Evolutionary conservation across 805 yeast genomes (phyloP).

Genomic region (Ogataea paradorogensis): DNA sequence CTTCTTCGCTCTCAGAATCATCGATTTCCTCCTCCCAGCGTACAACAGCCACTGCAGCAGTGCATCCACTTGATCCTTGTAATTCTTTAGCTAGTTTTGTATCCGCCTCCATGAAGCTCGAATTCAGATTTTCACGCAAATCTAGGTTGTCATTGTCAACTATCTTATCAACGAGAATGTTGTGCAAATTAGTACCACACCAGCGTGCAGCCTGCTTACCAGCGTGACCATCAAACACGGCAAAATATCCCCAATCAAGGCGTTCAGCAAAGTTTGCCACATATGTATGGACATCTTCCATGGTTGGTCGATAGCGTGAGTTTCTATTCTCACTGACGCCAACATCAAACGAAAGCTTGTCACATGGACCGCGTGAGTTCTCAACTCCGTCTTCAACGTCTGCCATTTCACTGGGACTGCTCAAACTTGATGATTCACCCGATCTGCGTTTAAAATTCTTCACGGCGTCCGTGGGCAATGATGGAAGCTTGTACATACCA

Average conservation of each 20-base stretch:
- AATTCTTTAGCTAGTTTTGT: conserved; percentile 55
- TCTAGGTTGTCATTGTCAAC: conserved; percentile 45
- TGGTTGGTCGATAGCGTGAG: conserved; percentile 71
- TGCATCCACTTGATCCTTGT: conserved; percentile 81
- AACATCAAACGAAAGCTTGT: conserved; percentile 67
- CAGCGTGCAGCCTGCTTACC: conserved; percentile 90
- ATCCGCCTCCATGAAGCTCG: conserved; percentile 76
- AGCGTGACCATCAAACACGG: conserved; percentile 96
- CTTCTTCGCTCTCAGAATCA: conserved; percentile 3
- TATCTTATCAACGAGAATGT: conserved; percentile 58
- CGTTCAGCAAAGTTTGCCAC: conserved; percentile 91
- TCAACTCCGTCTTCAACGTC: conserved; percentile 1
- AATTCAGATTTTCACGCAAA: conserved; percentile 63
- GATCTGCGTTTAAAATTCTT: conserved; percentile 25
- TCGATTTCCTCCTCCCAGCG: conserved; percentile 66
- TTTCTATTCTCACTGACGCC: conserved; percentile 94
- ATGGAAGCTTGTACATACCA: conserved; percentile 11
- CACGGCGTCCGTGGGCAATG: conserved; percentile 24
- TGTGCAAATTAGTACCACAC: conserved; percentile 87
- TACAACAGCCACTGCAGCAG: conserved; percentile 90
- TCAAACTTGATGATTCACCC: conserved; percentile 17
- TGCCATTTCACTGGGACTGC: conserved; percentile 4
- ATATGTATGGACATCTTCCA: conserved; percentile 96
- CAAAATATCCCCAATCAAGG: conserved; percentile 92
- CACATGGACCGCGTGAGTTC: conserved; percentile 37